Base-by-base conservation (phyloP, 495 filamentous ascomycete species). In the Penicillium canariense region DNA sequence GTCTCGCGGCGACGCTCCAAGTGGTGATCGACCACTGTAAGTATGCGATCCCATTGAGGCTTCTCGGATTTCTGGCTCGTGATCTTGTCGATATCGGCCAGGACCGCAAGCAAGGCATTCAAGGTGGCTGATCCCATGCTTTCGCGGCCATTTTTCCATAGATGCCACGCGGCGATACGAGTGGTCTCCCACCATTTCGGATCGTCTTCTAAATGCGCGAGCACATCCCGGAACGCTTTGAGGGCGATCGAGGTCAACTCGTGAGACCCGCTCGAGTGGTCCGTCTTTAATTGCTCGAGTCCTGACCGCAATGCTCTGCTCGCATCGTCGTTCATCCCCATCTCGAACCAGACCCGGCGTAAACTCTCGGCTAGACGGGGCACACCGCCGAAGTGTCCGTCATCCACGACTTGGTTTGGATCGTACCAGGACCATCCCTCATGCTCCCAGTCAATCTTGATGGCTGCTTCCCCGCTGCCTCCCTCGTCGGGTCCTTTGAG, bases 401-500 rank as follows among this genome's bases (percentile, higher is more conserved):
- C 62, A 7, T 75, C 70, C 4, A 67, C 47, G 20, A 84, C 68
- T 1, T 66, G 44, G 2, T 68, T 39, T 0, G 84, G 82, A 32
- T 80, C 69, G 55, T 82, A 76, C 80, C 84, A 88, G 18, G 67
- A 62, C 70, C 75, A 84, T 0, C 62, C 65, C 0, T 81, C 77
- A 56, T 87, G 83, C 59, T 89, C 86, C 83, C 84, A 86, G 66
- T 87, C 79, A 26, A 79, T 76, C 10, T 60, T 61, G 47, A 87
- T 84, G 5, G 64, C 67, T 0, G 65, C 65, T 27, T 75, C 72
- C 8, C 72, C 65, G 5, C 47, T 45, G 9, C 50, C 60, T 30
- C 50, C 14, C 27, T 69, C 64, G 2, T 55, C 31, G 14, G 48
- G 18, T 1, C 62, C 54, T 35, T 77, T 80, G 10, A 87, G 71